phyloP scores from a whole-genome alignment of 805 yeast genomes.

The Pichia californica region DNA sequence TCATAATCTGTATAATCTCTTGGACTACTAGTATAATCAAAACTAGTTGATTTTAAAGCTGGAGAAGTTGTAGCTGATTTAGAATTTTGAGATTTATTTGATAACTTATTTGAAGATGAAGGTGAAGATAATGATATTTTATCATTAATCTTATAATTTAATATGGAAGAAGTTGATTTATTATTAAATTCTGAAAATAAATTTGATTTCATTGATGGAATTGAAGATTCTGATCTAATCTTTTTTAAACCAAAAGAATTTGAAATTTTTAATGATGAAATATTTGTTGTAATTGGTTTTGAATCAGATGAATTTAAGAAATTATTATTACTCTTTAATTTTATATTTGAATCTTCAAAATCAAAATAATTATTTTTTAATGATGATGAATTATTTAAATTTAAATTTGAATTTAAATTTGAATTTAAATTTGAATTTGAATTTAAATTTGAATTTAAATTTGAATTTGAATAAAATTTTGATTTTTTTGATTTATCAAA shows the following conservation, averaged over 20 bases:
- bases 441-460: background rate
- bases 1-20: constrained; percentile 10
- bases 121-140: background rate
- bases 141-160: background rate
- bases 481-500: constrained; percentile 1
- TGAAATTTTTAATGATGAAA: constrained; percentile 21
- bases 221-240: constrained; percentile 27
- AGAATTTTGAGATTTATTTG: constrained; percentile 1
- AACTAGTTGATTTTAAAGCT: constrained; percentile 10
- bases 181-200: background rate
- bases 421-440: background rate
- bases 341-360: constrained; percentile 25
- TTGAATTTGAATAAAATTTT: too few relatives aligned
- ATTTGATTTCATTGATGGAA: constrained; percentile 13
- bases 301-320: constrained; percentile 24
- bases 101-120: background rate
- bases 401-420: background rate
- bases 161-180: background rate
- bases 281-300: constrained; percentile 9
- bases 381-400: background rate
- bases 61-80: constrained; percentile 10
- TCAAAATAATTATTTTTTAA: constrained; percentile 14
- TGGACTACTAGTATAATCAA: constrained; percentile 12
- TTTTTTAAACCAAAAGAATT: constrained; percentile 24
- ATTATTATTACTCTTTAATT: constrained; percentile 25